Conservation (phyloP, 1,284 basidiomycete genomes). For the Ceratobasidium sp. region DNA sequence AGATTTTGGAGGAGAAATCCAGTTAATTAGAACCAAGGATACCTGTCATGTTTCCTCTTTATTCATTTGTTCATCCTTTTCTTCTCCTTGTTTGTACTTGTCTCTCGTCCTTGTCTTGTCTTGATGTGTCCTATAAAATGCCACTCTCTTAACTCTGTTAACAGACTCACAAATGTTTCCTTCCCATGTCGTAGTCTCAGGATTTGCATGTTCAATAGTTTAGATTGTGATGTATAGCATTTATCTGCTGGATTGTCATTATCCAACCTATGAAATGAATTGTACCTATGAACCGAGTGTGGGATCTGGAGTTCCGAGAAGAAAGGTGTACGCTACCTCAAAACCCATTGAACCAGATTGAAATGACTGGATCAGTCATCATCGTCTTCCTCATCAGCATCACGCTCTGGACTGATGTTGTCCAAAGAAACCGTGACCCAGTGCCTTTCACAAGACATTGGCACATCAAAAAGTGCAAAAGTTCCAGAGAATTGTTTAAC, state of each 20-base stretch:
- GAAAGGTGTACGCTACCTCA: not conserved
- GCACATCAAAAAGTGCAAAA: not conserved
- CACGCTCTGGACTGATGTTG: not conserved
- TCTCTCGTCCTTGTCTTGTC: too few species aligned
- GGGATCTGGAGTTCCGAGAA: not conserved
- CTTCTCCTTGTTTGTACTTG: too few species aligned
- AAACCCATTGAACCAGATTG: too few species aligned
- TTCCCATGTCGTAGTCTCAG: too few species aligned
- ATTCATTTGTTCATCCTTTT: not conserved
- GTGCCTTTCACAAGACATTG: not conserved
- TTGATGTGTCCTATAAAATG: not conserved
- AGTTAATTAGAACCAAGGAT: not conserved
- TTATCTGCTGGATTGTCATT: not conserved
- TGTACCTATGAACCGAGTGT: not conserved
- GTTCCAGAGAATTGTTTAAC: not conserved
- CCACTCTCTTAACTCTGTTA: not conserved
- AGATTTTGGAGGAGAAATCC: not conserved
- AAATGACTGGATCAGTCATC: too few species aligned
- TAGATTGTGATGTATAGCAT: too few species aligned
- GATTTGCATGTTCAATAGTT: too few species aligned
- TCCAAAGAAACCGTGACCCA: constrained; percentile 5
- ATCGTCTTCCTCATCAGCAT: not conserved
- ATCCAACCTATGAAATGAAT: not conserved
- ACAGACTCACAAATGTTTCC: too few species aligned
- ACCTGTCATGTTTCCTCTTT: not conserved